phyloP scores from a whole-genome alignment of 306 rosid species.

The Echinosophora koreensis region DNA sequence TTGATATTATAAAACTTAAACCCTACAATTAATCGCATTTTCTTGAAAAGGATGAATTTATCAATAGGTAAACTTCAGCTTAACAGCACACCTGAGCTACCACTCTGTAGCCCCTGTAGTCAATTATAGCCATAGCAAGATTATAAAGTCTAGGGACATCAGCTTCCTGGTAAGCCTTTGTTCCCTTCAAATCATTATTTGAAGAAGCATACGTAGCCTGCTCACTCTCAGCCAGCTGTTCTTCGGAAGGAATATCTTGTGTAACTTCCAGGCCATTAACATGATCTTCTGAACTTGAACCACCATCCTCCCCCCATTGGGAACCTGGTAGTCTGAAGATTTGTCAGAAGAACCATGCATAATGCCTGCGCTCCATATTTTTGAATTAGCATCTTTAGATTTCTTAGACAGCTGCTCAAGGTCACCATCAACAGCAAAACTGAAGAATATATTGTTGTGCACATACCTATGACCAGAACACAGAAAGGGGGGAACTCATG shows the following conservation, averaged over 20 bases:
- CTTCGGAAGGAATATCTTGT: slow-evolving; percentile 62
- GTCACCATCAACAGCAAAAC: slow-evolving; percentile 98
- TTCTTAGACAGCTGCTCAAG: slow-evolving; percentile 88
- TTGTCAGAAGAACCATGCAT: slow-evolving; percentile 60
- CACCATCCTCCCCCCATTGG: slow-evolving; percentile 63
- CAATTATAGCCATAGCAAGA: slow-evolving; percentile 97
- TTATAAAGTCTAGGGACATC: slow-evolving; percentile 93
- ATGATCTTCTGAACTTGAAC: slow-evolving; percentile 55
- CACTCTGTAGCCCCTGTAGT: slow-evolving; percentile 97
- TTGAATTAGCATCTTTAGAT: slow-evolving; percentile 56
- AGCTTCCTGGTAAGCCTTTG: slow-evolving; percentile 98
- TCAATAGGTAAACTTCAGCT: slow-evolving; percentile 10
- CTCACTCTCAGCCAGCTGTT: slow-evolving; percentile 87
- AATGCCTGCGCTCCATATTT: slow-evolving; percentile 49
- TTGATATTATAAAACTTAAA: slow-evolving; percentile 4
- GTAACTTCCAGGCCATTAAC: slow-evolving; percentile 56
- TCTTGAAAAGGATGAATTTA: slow-evolving; percentile 7
- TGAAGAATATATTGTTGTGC: slow-evolving; percentile 97
- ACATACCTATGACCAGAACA: slow-evolving; percentile 73
- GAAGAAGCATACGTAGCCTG: slow-evolving; percentile 99
- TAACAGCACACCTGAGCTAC: slow-evolving; percentile 93
- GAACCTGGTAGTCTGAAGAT: slow-evolving; percentile 55
- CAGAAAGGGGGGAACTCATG: neutral
- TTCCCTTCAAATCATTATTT: slow-evolving; percentile 98
- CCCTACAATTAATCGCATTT: slow-evolving; percentile 8